Evolutionary conservation across 2,329 filamentous ascomycete species (phyloP).

Genomic region (Aphanocladium album): DNA sequence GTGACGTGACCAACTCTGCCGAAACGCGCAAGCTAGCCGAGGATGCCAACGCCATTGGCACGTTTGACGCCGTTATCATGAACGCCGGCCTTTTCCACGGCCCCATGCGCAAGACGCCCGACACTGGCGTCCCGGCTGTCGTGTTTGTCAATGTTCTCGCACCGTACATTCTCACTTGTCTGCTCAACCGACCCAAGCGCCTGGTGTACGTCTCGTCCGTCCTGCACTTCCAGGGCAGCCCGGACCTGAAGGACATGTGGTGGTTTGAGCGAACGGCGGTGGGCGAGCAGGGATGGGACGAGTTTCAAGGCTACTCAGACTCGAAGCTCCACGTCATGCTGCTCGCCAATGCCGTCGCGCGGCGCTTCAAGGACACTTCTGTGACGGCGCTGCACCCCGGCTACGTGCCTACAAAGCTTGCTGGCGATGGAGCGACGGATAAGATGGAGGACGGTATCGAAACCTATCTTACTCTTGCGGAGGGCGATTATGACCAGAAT

Average conservation of each 20-base stretch:
- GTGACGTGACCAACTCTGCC: conserved; percentile 18
- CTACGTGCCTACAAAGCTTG: conserved; percentile 20
- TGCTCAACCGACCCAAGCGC: conserved; percentile 18
- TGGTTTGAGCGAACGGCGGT: conserved; percentile 17
- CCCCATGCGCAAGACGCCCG: conserved; percentile 15
- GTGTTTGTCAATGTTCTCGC: conserved; percentile 21
- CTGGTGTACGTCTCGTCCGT: conserved; percentile 18
- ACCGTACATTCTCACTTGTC: conserved; percentile 19
- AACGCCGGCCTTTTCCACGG: conserved; percentile 19
- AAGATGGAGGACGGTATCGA: conserved; percentile 21
- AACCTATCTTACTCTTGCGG: conserved; percentile 19
- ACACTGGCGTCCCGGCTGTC: conserved; percentile 17
- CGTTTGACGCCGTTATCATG: conserved; percentile 19
- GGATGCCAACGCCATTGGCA: conserved; percentile 19
- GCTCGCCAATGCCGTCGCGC: conserved; percentile 19
- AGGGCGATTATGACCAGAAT: conserved; percentile 18
- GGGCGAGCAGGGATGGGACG: conserved; percentile 15
- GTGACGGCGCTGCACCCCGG: conserved; percentile 20
- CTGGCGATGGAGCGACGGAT: background rate
- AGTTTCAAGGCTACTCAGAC: conserved; percentile 19
- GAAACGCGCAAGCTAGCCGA: conserved; percentile 20
- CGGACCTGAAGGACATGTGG: conserved; percentile 17
- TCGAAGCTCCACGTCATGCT: conserved; percentile 20
- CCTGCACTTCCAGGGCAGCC: conserved; percentile 17
- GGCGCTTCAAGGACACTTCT: conserved; percentile 16